Base-by-base conservation (phyloP, 140 eudicot genomes). In the Anethum foeniculum region DNA sequence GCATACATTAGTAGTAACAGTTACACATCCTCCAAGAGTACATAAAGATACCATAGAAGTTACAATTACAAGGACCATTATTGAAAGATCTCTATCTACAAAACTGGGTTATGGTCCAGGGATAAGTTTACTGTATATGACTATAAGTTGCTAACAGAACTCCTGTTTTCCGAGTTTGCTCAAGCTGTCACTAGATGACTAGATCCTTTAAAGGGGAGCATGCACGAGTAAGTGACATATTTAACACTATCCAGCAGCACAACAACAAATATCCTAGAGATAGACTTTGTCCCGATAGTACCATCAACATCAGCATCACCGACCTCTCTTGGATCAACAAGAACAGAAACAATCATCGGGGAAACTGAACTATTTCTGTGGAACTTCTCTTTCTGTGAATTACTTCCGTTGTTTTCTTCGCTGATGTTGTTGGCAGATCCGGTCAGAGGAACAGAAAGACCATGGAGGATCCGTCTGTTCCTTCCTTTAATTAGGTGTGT, bases 191-290 rank as follows among this genome's bases (percentile, higher is more conserved):
- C 94, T 28, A 90, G 74, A 85, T 90, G 95, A 82, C 83, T 85
- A 73, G 90, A 86, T 44, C 97, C 96, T 86, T 81, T 84, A 8
- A 92, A 81, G 0, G 99, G 99, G 83, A 95, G 96, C 93, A 88
- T 87, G 87, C 99, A 95, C 6, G 99, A 95, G 76, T 95, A 95
- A 1, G 99, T 95, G 41, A 95, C 99, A 84, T 95, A 95, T 91
- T 95, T 95, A 10, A 93, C 96, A 64, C 99, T 91, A 81, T 95
- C 99, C 27, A 93, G 82, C 41, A 95, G 87, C 69, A 95, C 98
- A 48, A 95, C 99, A 77, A 95, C 99, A 84, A 93, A 95, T 79
- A 95, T 91, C 85, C 97, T 81, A 14, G 97, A 87, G 72, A 88
- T 84, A 16, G 99, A 85, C 86, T 93, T 95, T 6, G 83, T 54